A percentile compares a stretch with the other conserved stretches of the same genome.
phyloP scores from a whole-genome alignment of 805 yeast genomes.

The Saccharomycopsis capsularis region DNA sequence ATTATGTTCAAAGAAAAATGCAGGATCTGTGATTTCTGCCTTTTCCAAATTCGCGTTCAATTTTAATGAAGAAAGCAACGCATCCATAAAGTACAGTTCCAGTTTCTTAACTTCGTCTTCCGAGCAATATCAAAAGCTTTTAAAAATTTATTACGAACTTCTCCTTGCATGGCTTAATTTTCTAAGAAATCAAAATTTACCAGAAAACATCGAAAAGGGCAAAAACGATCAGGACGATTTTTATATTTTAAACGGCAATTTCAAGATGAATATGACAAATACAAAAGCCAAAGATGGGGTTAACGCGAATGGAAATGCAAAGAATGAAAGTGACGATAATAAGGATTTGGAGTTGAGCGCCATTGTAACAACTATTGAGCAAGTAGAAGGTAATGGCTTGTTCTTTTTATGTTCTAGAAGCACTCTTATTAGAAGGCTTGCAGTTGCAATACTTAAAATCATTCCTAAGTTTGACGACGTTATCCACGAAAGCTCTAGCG shows the following conservation, averaged over 20 bases:
- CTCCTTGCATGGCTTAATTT: conserved; percentile 77
- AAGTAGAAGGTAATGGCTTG: conserved; percentile 91
- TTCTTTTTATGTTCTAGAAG: conserved; percentile 90
- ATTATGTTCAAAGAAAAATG: conserved; percentile 61
- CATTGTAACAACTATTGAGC: conserved; percentile 81
- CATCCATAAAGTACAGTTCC: conserved; percentile 41
- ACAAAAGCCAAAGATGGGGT: conserved; percentile 20
- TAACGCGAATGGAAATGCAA: conserved; percentile 24
- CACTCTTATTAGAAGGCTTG: conserved; percentile 62
- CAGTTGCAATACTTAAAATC: conserved; percentile 64
- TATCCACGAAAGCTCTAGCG: conserved; percentile 45
- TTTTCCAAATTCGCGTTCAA: conserved; percentile 78
- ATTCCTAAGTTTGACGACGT: conserved; percentile 87
- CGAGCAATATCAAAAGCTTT: conserved; percentile 48
- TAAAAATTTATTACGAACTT: conserved; percentile 71
- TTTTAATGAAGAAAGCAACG: conserved; percentile 39
- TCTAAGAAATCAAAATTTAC: conserved; percentile 33
- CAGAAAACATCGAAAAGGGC: conserved; percentile 22
- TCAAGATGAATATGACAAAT: conserved; percentile 21
- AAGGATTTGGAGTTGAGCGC: conserved; percentile 57
- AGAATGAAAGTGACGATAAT: conserved; percentile 17
- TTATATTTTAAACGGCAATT: conserved; percentile 22
- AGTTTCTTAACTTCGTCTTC: conserved; percentile 48
- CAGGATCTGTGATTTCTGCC: conserved; percentile 61
- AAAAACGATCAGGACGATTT: conserved; percentile 24